Evolutionary conservation across 225 moss, liverwort and hornwort genomes (phyloP), one percentile per base, ranked within the genome.

Genomic region (Ulota crispa): DNA sequence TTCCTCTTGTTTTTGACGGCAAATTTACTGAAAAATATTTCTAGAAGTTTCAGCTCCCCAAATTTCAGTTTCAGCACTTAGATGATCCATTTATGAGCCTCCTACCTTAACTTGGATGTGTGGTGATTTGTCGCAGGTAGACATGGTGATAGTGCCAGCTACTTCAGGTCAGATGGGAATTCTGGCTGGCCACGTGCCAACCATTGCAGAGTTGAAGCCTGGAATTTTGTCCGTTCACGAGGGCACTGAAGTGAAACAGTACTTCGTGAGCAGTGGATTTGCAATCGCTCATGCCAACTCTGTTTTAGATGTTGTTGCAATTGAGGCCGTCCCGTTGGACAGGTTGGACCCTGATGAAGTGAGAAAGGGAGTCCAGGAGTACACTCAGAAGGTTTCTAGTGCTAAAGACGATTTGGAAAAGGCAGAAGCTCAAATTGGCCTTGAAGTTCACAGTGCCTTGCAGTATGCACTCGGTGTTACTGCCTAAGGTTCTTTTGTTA

Each of bases 231-330:
- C 92, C 37, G 84, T 96, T 62, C 95, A 96, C 66, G 93, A 93
- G 2, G 95, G 92, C 18, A 14, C 82, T 53, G 87, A 89, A 27
- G 82, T 93, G 62, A 81, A 90, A 55, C 85, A 92, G 74, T 92
- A 83, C 83, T 96, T 96, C 55, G 86, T 96, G 62, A 96, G 96
- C 89, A 91, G 96, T 77, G 96, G 95, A 37, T 96, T 94, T 78
- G 95, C 90, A 19, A 84, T 96, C 57, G 85, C 90, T 66, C 96
- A 96, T 69, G 88, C 84, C 36, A 96, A 96, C 77, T 96, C 96
- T 41, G 87, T 95, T 1, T 72, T 88, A 34, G 93, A 96, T 43
- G 79, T 95, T 59, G 85, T 92, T 34, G 89, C 90, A 50, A 37
- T 93, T 18, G 96, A 95, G 80, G 93, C 91, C 28, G 86, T 91